These are phyloP conservation scores for Phytopythium mirpurense DNA, from an alignment of 352 stramenopile species.

Conservation along the genomic window DNA sequence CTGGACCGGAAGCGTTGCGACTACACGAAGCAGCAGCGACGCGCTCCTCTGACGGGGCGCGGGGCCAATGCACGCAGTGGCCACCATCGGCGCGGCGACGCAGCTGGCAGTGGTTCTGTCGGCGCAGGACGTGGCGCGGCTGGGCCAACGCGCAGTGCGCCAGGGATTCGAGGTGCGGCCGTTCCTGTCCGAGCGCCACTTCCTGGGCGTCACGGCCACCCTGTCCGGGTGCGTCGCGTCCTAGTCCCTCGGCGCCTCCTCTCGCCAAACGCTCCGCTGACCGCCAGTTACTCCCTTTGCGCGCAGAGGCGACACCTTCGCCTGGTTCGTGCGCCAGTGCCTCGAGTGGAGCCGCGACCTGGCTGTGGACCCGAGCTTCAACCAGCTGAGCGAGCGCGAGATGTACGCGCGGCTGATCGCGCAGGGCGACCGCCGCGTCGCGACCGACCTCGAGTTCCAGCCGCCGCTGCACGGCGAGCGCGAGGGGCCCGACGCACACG, in stretches of 20 bases:
- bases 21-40: too few species aligned
- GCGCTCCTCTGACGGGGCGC: too few species aligned
- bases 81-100: slow-evolving; percentile 68
- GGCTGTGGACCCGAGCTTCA: slow-evolving; percentile 13
- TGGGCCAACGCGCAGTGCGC: slow-evolving; percentile 5
- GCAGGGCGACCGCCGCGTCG: slow-evolving; percentile 27
- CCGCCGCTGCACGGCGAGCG: slow-evolving; percentile 62
- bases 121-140: slow-evolving; percentile 16
- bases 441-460: slow-evolving; percentile 42
- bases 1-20: background rate
- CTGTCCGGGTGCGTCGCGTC: slow-evolving; percentile 40
- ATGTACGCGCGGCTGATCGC: slow-evolving; percentile 48
- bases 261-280: too few species aligned
- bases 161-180: slow-evolving; percentile 62
- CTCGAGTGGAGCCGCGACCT: slow-evolving; percentile 44
- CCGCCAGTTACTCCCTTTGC: background rate
- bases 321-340: slow-evolving; percentile 52
- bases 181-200: slow-evolving; percentile 38
- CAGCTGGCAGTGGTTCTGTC: slow-evolving; percentile 65
- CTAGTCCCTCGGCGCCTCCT: too few species aligned
- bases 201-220: slow-evolving; percentile 52
- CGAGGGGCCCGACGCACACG: slow-evolving; percentile 18
- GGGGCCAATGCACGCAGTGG: too few species aligned
- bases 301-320: slow-evolving; percentile 55
- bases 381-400: slow-evolving; percentile 13